These are phyloP conservation scores for Pleurotus pulmonarius DNA, from an alignment of 768 basidiomycete genomes.

Conservation along the genomic window DNA sequence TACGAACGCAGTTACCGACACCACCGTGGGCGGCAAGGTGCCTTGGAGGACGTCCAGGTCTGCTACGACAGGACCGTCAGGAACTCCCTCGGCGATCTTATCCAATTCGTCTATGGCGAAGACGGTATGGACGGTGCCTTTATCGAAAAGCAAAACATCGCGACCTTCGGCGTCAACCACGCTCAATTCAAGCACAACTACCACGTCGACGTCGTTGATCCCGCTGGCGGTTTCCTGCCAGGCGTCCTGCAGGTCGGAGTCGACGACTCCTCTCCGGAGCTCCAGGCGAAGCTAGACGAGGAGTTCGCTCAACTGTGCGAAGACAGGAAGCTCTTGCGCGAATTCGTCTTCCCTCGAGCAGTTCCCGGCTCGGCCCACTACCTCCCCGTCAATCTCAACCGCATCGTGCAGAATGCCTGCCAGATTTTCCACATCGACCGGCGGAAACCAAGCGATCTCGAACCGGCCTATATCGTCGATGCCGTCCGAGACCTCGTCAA, in stretches of 20 bases:
- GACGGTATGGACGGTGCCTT: conserved; percentile 98
- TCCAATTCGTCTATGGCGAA: conserved; percentile 97
- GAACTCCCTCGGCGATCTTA: conserved; percentile 93
- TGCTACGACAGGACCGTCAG: conserved; percentile 98
- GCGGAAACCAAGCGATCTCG: conserved; percentile 87
- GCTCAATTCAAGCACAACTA: conserved; percentile 85
- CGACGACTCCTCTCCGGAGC: conserved; percentile 74
- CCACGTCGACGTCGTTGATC: conserved; percentile 87
- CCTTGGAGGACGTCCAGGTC: conserved; percentile 95
- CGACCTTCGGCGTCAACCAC: conserved; percentile 79
- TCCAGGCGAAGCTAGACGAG: conserved; percentile 81
- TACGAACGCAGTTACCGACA: no score
- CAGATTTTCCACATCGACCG: conserved; percentile 97
- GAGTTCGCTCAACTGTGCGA: conserved; percentile 50
- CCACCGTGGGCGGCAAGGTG: no score
- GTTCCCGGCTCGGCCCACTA: conserved; percentile 72
- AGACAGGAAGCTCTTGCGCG: conserved; percentile 74
- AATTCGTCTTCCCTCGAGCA: conserved; percentile 76
- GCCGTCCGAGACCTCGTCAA: conserved; percentile 70
- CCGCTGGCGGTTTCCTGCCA: conserved; percentile 69
- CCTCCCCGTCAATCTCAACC: conserved; percentile 89
- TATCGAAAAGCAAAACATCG: conserved; percentile 92
- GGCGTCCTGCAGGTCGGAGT: conserved; percentile 83
- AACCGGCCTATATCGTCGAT: conserved; percentile 81
- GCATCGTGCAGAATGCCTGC: conserved; percentile 89